Conservation (phyloP, 2,329 filamentous ascomycete species). For the Ophiosphaerella herpotricha region DNA sequence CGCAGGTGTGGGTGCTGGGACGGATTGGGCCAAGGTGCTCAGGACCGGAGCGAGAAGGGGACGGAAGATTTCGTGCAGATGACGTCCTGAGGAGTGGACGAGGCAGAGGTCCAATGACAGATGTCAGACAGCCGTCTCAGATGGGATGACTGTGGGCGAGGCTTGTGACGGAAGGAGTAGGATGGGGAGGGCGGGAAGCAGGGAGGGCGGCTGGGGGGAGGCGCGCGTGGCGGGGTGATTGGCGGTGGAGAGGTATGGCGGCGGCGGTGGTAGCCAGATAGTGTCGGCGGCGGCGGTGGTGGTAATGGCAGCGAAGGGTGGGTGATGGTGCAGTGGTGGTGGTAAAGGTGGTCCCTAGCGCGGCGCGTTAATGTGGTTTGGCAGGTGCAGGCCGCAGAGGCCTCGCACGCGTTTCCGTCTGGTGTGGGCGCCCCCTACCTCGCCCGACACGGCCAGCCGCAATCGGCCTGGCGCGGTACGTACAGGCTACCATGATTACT, state of each 20-base stretch:
- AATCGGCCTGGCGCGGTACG: too few species aligned
- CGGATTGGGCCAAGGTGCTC: not conserved
- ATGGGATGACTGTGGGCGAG: conserved; percentile 35
- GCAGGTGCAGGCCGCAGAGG: not conserved
- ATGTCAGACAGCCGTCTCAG: conserved; percentile 44
- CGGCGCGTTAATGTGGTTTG: too few species aligned
- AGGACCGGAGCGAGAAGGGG: conserved; percentile 18
- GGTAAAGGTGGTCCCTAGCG: too few species aligned
- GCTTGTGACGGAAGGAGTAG: conserved; percentile 43
- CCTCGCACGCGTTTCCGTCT: too few species aligned
- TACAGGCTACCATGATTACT: too few species aligned
- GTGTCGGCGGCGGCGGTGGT: too few species aligned
- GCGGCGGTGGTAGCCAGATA: conserved; percentile 2
- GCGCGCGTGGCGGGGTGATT: conserved; percentile 35
- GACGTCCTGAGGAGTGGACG: conserved; percentile 47
- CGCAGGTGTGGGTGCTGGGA: conserved; percentile 6
- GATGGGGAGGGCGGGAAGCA: conserved; percentile 11
- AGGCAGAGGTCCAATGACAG: conserved; percentile 40
- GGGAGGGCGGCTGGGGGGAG: conserved; percentile 15
- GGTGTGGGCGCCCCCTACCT: too few species aligned
- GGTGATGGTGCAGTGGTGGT: too few species aligned
- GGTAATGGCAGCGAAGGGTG: too few species aligned
- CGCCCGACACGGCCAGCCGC: too few species aligned
- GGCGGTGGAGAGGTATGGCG: conserved; percentile 16
- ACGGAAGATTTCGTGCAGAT: conserved; percentile 59